phyloP scores from a whole-genome alignment of 495 filamentous ascomycete genomes.

The Lasiosphaeriaceae sp. region DNA sequence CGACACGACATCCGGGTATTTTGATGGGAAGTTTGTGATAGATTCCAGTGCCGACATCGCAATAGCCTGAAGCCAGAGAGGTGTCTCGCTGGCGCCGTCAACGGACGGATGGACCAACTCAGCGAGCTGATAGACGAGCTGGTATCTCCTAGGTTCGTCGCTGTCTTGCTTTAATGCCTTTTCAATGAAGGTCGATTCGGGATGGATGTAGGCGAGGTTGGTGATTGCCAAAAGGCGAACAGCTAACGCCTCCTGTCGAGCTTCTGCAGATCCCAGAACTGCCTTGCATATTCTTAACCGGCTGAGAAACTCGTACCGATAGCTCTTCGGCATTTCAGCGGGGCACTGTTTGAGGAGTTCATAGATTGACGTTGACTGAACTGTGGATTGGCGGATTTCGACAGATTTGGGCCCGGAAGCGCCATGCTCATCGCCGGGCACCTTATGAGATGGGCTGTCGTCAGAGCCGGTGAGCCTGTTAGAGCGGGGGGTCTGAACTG shows the following conservation, averaged over 20 bases:
- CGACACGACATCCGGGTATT: constrained; percentile 73
- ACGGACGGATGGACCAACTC: constrained; percentile 78
- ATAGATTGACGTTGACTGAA: constrained; percentile 59
- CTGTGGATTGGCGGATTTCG: constrained; percentile 63
- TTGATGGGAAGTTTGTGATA: constrained; percentile 70
- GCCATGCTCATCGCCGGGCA: constrained; percentile 51
- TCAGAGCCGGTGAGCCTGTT: constrained; percentile 28
- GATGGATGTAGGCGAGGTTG: constrained; percentile 85
- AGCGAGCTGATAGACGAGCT: constrained; percentile 86
- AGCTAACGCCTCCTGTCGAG: constrained; percentile 71
- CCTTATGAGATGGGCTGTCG: constrained; percentile 36
- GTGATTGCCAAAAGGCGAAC: constrained; percentile 83
- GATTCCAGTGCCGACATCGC: constrained; percentile 78
- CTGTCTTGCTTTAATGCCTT: constrained; percentile 83
- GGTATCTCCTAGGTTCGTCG: constrained; percentile 85
- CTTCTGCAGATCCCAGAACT: constrained; percentile 58
- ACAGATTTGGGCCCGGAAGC: constrained; percentile 53
- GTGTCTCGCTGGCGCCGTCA: constrained; percentile 61
- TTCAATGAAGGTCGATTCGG: constrained; percentile 72
- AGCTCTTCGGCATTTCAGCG: constrained; percentile 62
- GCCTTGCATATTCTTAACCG: constrained; percentile 77
- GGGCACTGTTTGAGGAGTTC: constrained; percentile 62
- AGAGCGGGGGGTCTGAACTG: constrained; percentile 35
- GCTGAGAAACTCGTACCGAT: constrained; percentile 82
- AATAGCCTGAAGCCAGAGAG: constrained; percentile 74